These are phyloP conservation scores for Lepidium campestre DNA, from an alignment of 441 rosid genomes.

Conservation along the genomic window DNA sequence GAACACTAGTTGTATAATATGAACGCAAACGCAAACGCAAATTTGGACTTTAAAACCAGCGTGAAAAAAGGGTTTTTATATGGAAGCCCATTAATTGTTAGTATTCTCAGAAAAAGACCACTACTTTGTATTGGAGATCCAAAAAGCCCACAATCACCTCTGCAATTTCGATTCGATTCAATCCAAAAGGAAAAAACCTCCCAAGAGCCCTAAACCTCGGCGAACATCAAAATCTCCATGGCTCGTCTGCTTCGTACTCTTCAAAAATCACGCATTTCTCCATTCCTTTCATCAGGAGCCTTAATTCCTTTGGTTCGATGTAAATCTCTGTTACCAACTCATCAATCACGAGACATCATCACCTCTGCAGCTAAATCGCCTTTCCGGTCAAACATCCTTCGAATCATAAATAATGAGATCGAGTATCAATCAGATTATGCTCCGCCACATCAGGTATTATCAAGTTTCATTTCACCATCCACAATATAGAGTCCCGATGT, in stretches of 20 bases:
- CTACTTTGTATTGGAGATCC: background rate
- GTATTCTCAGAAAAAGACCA: background rate
- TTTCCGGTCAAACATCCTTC: constrained; percentile 53
- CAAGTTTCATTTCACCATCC: background rate
- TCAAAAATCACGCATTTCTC: background rate
- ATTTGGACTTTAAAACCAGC: background rate
- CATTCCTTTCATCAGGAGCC: constrained; percentile 12
- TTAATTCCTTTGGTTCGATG: background rate
- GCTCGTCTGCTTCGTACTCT: constrained; percentile 36
- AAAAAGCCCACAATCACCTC: background rate
- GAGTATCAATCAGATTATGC: constrained; percentile 54
- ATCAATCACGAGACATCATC: constrained; percentile 16
- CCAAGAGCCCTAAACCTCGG: constrained; percentile 13
- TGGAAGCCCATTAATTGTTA: background rate
- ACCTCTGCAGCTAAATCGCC: constrained; percentile 34
- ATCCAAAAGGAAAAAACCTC: background rate
- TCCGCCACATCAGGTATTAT: constrained; percentile 45
- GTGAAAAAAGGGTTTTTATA: background rate
- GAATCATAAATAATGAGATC: constrained; percentile 52
- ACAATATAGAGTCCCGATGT: background rate
- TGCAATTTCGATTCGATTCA: background rate
- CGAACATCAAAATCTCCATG: constrained; percentile 23
- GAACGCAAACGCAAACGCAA: background rate
- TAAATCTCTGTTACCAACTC: background rate
- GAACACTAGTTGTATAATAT: background rate